A percentile compares a stretch with the other conserved stretches of the same genome.
These are phyloP conservation scores for Nicotiana rustica DNA, from an alignment of 305 asterid species.

Conservation along the genomic window DNA sequence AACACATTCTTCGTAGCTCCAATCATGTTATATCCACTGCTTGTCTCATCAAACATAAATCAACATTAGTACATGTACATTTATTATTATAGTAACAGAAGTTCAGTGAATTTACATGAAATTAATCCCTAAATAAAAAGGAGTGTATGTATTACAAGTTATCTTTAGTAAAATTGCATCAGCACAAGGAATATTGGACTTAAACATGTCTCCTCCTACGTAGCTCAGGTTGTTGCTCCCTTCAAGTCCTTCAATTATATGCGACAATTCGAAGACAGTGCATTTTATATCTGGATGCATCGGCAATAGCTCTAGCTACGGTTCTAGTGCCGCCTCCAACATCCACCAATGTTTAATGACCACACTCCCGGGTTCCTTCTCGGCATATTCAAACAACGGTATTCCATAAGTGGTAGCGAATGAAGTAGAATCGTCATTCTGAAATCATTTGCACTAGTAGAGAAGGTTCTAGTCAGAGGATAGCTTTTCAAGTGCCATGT, in stretches of 20 bases:
- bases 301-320: constrained; percentile 14
- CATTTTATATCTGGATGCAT: constrained; percentile 19
- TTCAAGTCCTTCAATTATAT: neutral
- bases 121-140: too few relatives aligned
- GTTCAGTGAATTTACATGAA: too few relatives aligned
- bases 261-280: constrained; percentile 14
- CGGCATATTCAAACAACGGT: neutral
- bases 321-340: constrained; percentile 36
- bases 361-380: neutral
- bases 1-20: constrained; percentile 32
- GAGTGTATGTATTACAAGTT: neutral
- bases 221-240: neutral
- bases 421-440: too few relatives aligned
- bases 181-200: constrained; percentile 19
- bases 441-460: too few relatives aligned
- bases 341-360: neutral
- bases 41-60: neutral
- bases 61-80: neutral
- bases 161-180: constrained; percentile 34
- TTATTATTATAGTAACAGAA: neutral
- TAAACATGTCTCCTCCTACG: constrained; percentile 33
- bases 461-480: constrained; percentile 56
- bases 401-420: neutral
- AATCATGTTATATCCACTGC: constrained; percentile 29
- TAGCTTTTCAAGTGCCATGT: constrained; percentile 89